Percentiles rank a stretch among this genome's conserved stretches.
These are phyloP conservation scores for Phellopilus nigrolimitatus DNA, from an alignment of 1,284 basidiomycete genomes.

Conservation along the genomic window DNA sequence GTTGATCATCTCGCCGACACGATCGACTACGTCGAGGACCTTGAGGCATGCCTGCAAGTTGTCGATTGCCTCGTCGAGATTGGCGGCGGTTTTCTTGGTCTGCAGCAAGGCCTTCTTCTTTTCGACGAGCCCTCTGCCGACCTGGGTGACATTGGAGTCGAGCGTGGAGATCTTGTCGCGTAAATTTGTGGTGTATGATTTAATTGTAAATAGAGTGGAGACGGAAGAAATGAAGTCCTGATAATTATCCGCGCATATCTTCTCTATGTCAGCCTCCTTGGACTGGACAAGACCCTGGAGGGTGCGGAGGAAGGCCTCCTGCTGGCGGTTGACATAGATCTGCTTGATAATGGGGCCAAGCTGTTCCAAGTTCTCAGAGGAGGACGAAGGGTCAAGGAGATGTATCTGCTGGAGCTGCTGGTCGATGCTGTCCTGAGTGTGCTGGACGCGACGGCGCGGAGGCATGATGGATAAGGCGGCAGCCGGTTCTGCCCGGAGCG, in stretches of 20 bases:
- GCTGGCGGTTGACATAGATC: conserved; percentile 86
- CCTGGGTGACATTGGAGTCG: conserved; percentile 68
- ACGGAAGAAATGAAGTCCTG: conserved; percentile 97
- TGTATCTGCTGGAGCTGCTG: conserved; percentile 85
- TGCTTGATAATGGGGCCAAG: conserved; percentile 90
- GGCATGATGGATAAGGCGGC: conserved; percentile 44
- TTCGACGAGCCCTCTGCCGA: conserved; percentile 81
- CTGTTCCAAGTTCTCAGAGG: conserved; percentile 89
- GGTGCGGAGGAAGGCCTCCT: conserved; percentile 86
- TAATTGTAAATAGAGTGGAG: conserved; percentile 90
- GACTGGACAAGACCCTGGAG: conserved; percentile 84
- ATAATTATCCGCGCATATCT: conserved; percentile 93
- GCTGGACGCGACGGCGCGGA: conserved; percentile 66
- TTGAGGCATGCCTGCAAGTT: conserved; percentile 89
- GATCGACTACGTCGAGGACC: conserved; percentile 91
- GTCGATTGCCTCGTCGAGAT: conserved; percentile 95
- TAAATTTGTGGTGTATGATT: conserved; percentile 81
- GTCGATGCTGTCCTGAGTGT: conserved; percentile 76
- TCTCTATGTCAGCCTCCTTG: conserved; percentile 95
- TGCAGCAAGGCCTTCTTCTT: conserved; percentile 90
- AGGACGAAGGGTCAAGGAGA: conserved; percentile 77
- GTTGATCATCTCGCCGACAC: conserved; percentile 89
- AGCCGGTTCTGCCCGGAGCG: too few species aligned
- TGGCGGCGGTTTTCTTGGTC: conserved; percentile 86
- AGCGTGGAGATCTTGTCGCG: conserved; percentile 72